phyloP scores from a whole-genome alignment of 2,329 filamentous ascomycete genomes.

The Aspergillus neoniger region DNA sequence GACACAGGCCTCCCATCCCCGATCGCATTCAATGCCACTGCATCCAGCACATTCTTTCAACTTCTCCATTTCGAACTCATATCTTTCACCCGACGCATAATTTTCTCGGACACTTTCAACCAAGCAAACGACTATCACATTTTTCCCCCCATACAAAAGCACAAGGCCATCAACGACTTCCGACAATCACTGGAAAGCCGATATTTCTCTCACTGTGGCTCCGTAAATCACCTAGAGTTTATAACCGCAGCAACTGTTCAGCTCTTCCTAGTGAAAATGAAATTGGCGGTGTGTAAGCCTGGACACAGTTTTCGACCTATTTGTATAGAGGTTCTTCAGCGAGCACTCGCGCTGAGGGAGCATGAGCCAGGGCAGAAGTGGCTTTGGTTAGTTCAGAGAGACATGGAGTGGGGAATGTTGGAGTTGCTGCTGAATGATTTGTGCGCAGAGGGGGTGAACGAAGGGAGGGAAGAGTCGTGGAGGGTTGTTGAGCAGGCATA shows the following conservation, averaged over 20 bases:
- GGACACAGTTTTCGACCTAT: slow-evolving; percentile 3
- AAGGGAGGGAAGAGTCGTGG: slow-evolving; percentile 8
- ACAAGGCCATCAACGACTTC: slow-evolving; percentile 20
- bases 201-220: slow-evolving; percentile 21
- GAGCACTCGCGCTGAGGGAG: slow-evolving; percentile 14
- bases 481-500: slow-evolving; percentile 14
- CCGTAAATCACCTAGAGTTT: slow-evolving; percentile 17
- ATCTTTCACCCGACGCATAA: slow-evolving; percentile 22
- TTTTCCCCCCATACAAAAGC: slow-evolving; percentile 18
- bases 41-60: slow-evolving; percentile 27
- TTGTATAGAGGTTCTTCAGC: slow-evolving; percentile 23
- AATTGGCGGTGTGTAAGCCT: slow-evolving; percentile 16
- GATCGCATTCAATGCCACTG: background rate
- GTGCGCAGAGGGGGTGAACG: slow-evolving; percentile 6
- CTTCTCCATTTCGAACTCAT: slow-evolving; percentile 24
- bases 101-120: slow-evolving; percentile 25
- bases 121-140: slow-evolving; percentile 20
- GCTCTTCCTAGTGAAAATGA: slow-evolving; percentile 19
- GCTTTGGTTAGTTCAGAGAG: slow-evolving; percentile 25
- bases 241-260: slow-evolving; percentile 16
- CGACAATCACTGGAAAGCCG: slow-evolving; percentile 15
- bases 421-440: slow-evolving; percentile 16
- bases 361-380: slow-evolving; percentile 20
- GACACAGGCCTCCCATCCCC: slow-evolving; percentile 13
- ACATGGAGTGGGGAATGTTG: slow-evolving; percentile 26